Conservation (phyloP, 805 yeast genomes). For the Sungouiella blattae region DNA sequence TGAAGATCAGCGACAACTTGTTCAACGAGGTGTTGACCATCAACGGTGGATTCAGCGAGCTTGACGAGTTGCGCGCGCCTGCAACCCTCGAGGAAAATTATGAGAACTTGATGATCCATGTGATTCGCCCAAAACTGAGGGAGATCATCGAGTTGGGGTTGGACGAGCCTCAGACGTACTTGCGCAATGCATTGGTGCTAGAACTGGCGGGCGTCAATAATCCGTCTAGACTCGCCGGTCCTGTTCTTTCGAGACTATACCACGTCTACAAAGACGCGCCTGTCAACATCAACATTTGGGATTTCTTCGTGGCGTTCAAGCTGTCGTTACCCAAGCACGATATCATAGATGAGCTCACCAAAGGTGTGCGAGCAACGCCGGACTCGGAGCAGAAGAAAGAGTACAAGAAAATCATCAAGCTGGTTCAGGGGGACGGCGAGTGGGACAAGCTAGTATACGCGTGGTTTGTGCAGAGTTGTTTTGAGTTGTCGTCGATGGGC, state of each 20-base stretch:
- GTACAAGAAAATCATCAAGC: not conserved
- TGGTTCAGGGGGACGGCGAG: constrained; percentile 12
- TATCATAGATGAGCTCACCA: constrained; percentile 15
- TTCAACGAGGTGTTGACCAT: constrained; percentile 33
- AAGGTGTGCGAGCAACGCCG: not conserved
- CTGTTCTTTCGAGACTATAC: constrained; percentile 44
- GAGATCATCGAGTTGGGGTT: constrained; percentile 27
- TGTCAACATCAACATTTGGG: constrained; percentile 60
- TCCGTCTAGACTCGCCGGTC: constrained; percentile 11
- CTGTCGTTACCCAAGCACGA: constrained; percentile 36
- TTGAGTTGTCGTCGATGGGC: constrained; percentile 69
- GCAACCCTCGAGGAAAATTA: constrained; percentile 33
- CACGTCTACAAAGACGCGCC: constrained; percentile 78
- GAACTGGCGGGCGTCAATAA: constrained; percentile 2
- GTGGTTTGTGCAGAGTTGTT: constrained; percentile 72
- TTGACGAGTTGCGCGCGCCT: constrained; percentile 10
- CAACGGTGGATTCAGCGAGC: constrained; percentile 22
- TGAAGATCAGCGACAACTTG: constrained; percentile 22
- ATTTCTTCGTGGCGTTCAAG: constrained; percentile 61
- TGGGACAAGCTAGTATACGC: constrained; percentile 67
- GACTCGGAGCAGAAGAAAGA: not conserved
- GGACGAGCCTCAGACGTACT: constrained; percentile 26
- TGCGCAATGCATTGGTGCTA: constrained; percentile 14
- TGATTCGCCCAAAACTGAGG: constrained; percentile 36
- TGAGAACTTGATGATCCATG: constrained; percentile 35